Percentiles rank a stretch among this genome's conserved stretches.
Evolutionary conservation across 164 flowering plant genomes (phyloP).

Genomic region (Umbellularia californica): DNA sequence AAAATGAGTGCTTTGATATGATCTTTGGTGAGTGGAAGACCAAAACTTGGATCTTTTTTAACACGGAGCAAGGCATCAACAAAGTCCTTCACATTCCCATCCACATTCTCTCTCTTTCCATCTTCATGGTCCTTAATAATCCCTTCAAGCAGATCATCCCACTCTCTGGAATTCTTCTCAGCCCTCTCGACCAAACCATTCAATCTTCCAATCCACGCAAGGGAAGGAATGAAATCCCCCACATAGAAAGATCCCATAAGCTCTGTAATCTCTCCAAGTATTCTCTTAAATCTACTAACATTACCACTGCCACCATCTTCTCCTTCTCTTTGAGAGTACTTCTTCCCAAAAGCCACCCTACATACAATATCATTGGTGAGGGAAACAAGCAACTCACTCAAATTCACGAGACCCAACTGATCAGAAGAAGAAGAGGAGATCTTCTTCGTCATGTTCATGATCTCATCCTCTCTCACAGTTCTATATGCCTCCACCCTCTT

Average conservation of each 20-base stretch:
- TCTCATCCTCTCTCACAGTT: slow-evolving; percentile 50
- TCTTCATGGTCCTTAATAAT: slow-evolving; percentile 30
- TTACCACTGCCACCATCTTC: neutral
- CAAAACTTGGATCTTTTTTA: slow-evolving; percentile 11
- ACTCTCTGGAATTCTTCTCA: slow-evolving; percentile 1
- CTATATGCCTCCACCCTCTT: slow-evolving; percentile 43
- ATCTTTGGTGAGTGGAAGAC: slow-evolving; percentile 9
- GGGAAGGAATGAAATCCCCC: slow-evolving; percentile 10
- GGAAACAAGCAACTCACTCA: slow-evolving; percentile 1
- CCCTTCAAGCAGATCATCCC: slow-evolving; percentile 26
- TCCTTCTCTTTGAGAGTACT: neutral
- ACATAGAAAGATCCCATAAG: slow-evolving; percentile 2
- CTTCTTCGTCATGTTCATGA: slow-evolving; percentile 22
- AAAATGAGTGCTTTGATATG: slow-evolving; percentile 27
- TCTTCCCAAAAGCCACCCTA: slow-evolving; percentile 20
- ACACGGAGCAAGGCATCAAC: slow-evolving; percentile 34
- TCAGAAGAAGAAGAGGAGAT: neutral
- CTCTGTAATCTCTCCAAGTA: neutral
- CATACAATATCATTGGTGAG: slow-evolving; percentile 8
- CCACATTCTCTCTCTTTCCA: neutral
- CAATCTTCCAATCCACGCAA: slow-evolving; percentile 2
- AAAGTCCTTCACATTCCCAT: slow-evolving; percentile 26
- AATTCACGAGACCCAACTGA: slow-evolving; percentile 3
- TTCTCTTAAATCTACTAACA: neutral
- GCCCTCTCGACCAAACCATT: slow-evolving; percentile 2